phyloP scores from a whole-genome alignment of 768 basidiomycete genomes.

The Collybia nuda region DNA sequence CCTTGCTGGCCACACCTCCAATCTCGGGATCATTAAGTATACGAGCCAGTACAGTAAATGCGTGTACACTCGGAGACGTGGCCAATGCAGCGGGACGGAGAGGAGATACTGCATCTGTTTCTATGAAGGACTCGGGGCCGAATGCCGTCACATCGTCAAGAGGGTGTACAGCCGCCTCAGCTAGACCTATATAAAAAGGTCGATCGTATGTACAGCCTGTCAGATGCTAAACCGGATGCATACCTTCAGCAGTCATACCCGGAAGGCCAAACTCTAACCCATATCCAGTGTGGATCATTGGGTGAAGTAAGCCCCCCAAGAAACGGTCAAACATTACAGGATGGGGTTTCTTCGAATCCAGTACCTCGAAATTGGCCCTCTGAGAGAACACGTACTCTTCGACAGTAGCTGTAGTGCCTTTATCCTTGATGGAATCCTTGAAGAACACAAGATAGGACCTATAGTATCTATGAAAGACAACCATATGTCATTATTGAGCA shows the following conservation, averaged over 20 bases:
- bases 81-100: neutral
- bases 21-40: constrained; percentile 51
- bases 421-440: constrained; percentile 34
- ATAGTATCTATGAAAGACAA: constrained; percentile 47
- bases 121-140: constrained; percentile 28
- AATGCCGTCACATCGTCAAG: constrained; percentile 30
- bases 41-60: constrained; percentile 53
- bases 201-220: constrained; percentile 4
- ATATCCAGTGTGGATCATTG: constrained; percentile 58
- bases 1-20: constrained; percentile 9
- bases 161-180: constrained; percentile 49
- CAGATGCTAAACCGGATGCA: neutral
- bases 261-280: constrained; percentile 57
- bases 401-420: constrained; percentile 44
- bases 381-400: constrained; percentile 63
- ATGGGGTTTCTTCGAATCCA: constrained; percentile 27
- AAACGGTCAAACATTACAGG: constrained; percentile 55
- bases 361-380: constrained; percentile 42
- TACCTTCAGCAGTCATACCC: constrained; percentile 57
- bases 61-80: constrained; percentile 28
- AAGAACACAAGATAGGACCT: constrained; percentile 58
- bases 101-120: neutral
- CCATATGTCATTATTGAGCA: neutral
- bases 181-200: constrained; percentile 26
- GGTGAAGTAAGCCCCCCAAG: constrained; percentile 54